Percentiles rank a stretch among this genome's conserved stretches.
phyloP scores from a whole-genome alignment of 352 stramenopile species.

The Discostella stelligera region DNA sequence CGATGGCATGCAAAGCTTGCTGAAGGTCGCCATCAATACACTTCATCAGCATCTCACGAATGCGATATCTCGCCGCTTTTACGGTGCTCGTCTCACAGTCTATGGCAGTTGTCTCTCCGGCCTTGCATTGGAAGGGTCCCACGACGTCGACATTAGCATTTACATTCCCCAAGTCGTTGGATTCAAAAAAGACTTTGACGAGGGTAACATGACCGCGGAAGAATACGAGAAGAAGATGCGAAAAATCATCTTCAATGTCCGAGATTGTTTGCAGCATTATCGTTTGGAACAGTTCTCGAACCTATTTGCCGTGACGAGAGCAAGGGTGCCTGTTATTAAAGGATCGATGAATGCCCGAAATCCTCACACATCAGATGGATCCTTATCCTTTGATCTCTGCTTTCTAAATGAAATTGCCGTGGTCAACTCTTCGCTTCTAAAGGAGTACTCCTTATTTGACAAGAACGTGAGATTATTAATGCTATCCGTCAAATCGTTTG shows the following conservation, averaged over 20 bases:
- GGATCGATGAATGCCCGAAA: conserved; percentile 55
- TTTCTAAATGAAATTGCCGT: conserved; percentile 83
- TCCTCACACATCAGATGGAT: conserved; percentile 60
- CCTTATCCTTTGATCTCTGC: conserved; percentile 75
- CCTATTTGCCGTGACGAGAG: conserved; percentile 52
- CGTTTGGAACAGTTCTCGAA: conserved; percentile 37
- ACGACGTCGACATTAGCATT: conserved; percentile 75
- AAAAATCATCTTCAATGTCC: conserved; percentile 46
- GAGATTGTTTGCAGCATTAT: conserved; percentile 25
- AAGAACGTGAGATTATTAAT: conserved; percentile 58
- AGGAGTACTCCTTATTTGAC: conserved; percentile 76
- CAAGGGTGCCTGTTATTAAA: conserved; percentile 74
- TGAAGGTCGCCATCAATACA: conserved; percentile 25
- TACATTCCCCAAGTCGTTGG: conserved; percentile 47
- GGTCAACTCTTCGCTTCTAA: conserved; percentile 65
- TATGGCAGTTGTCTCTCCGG: conserved; percentile 73
- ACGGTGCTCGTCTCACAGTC: conserved; percentile 44
- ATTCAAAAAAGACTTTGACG: conserved; percentile 54
- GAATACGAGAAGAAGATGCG: conserved; percentile 62
- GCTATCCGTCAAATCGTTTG: conserved; percentile 73
- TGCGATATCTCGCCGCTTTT: conserved; percentile 36
- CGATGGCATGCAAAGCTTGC: conserved; percentile 21
- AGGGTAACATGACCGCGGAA: conserved; percentile 36
- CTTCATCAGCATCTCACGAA: conserved; percentile 31
- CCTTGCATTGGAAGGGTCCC: conserved; percentile 57